Evolutionary conservation across 352 stramenopile genomes (phyloP).

Genomic region (Halophytophthora batemanensis): DNA sequence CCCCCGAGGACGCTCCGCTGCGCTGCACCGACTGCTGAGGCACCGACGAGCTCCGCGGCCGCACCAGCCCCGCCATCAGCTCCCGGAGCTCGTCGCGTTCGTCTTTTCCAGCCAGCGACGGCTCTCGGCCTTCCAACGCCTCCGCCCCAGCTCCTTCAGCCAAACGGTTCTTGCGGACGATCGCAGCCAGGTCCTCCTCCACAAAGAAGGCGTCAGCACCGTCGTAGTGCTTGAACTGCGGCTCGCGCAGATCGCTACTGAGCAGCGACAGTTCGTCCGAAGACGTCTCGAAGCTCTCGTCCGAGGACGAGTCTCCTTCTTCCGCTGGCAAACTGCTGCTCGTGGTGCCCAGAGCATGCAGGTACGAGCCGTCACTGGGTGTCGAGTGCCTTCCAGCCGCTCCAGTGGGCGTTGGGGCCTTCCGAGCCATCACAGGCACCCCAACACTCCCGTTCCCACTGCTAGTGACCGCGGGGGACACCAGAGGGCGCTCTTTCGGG

Average conservation of each 20-base stretch:
- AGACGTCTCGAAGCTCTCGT: constrained; percentile 30
- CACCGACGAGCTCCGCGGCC: constrained; percentile 58
- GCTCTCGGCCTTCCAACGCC: constrained; percentile 6
- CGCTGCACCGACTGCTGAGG: constrained; percentile 44
- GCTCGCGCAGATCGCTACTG: constrained; percentile 21
- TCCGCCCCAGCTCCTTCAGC: constrained; percentile 5
- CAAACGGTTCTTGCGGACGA: constrained; percentile 29
- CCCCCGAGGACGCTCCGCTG: constrained; percentile 29
- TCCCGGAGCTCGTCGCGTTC: constrained; percentile 60
- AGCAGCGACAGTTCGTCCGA: constrained; percentile 34
- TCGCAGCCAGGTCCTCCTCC: constrained; percentile 31
- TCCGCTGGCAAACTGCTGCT: constrained; percentile 18
- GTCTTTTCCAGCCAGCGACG: constrained; percentile 16
- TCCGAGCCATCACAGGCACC: constrained; percentile 9
- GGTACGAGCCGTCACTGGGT: constrained; percentile 17
- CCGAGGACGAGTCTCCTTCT: constrained; percentile 27
- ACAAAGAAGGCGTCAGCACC: constrained; percentile 29
- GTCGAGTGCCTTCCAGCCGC: constrained; percentile 12
- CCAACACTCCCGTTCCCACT: constrained; percentile 11
- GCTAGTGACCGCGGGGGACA: no score
- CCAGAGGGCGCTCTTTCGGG: no score
- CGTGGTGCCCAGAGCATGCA: constrained; percentile 28
- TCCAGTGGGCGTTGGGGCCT: neutral
- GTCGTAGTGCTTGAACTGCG: constrained; percentile 29
- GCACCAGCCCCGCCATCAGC: constrained; percentile 58